A percentile compares a stretch with the other conserved stretches of the same genome.
These are phyloP conservation scores for Nidula niveotomentosa DNA, from an alignment of 1,284 basidiomycete genomes.

Conservation along the genomic window DNA sequence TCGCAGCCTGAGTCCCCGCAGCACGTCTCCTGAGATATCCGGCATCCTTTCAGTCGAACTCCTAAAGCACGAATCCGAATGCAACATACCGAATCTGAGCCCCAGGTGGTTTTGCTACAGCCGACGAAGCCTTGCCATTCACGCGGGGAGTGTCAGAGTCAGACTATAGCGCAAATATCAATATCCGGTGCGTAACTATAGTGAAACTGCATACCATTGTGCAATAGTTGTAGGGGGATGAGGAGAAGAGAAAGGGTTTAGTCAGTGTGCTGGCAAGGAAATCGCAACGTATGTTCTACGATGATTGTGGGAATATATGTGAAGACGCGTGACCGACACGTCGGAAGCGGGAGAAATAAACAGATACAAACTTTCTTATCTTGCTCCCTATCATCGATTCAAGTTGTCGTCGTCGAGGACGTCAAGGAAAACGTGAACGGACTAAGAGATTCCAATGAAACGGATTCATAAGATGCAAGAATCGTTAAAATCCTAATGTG, in stretches of 20 bases:
- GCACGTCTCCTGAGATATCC: constrained; percentile 70
- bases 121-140: constrained; percentile 38
- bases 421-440: no score
- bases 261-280: constrained; percentile 23
- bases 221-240: constrained; percentile 12
- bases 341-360: constrained; percentile 4
- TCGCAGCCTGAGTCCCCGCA: constrained; percentile 61
- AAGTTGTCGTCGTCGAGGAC: neutral
- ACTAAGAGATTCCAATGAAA: no score
- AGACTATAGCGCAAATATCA: constrained; percentile 38
- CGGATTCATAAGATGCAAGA: no score
- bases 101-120: constrained; percentile 70
- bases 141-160: constrained; percentile 62
- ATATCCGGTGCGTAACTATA: neutral
- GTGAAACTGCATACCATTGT: constrained; percentile 27
- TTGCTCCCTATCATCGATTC: neutral
- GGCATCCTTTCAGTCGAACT: neutral
- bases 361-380: neutral
- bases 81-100: constrained; percentile 71
- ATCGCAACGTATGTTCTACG: constrained; percentile 9
- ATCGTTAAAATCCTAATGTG: no score
- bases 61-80: neutral
- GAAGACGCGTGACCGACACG: constrained; percentile 17
- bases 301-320: constrained; percentile 8
- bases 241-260: constrained; percentile 3